Evolutionary conservation across 179 eudicot species (phyloP).

Genomic region (Silene vulgaris): DNA sequence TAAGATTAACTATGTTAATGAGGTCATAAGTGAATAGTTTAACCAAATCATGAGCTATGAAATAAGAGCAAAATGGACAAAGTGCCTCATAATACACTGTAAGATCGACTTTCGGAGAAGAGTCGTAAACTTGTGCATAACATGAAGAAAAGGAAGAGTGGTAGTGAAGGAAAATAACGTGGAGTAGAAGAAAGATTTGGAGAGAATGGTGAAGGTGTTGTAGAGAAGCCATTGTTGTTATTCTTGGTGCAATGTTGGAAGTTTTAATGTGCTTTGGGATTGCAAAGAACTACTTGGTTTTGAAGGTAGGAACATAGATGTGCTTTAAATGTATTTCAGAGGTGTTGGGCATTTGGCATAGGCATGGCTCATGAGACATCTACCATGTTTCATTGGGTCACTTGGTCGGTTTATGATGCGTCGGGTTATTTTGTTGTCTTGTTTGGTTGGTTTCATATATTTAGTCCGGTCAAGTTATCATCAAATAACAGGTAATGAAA

Average conservation of each 20-base stretch:
- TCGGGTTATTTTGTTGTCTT: no score
- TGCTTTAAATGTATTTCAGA: slow-evolving; percentile 11
- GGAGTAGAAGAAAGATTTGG: slow-evolving; percentile 8
- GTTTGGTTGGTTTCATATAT: no score
- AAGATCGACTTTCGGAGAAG: slow-evolving; percentile 38
- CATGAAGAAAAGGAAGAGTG: slow-evolving; percentile 9
- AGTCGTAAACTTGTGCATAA: slow-evolving; percentile 19
- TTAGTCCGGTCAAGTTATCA: no score
- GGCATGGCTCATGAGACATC: neutral
- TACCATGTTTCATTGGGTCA: neutral
- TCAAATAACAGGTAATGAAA: no score
- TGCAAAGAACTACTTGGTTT: slow-evolving; percentile 14
- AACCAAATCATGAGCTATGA: slow-evolving; percentile 51
- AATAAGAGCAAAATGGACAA: slow-evolving; percentile 69
- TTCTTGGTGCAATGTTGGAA: slow-evolving; percentile 6
- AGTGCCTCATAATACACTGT: slow-evolving; percentile 69
- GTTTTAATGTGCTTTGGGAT: neutral
- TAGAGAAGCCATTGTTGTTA: slow-evolving; percentile 20
- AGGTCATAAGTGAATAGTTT: slow-evolving; percentile 49
- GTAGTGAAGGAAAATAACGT: slow-evolving; percentile 7
- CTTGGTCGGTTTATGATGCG: neutral
- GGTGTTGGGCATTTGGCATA: neutral
- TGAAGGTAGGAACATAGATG: slow-evolving; percentile 22
- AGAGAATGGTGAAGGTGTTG: neutral
- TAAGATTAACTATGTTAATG: slow-evolving; percentile 52